These are phyloP conservation scores for Colletotrichum lindemuthianum DNA, from an alignment of 2,329 filamentous ascomycete genomes.

Conservation along the genomic window DNA sequence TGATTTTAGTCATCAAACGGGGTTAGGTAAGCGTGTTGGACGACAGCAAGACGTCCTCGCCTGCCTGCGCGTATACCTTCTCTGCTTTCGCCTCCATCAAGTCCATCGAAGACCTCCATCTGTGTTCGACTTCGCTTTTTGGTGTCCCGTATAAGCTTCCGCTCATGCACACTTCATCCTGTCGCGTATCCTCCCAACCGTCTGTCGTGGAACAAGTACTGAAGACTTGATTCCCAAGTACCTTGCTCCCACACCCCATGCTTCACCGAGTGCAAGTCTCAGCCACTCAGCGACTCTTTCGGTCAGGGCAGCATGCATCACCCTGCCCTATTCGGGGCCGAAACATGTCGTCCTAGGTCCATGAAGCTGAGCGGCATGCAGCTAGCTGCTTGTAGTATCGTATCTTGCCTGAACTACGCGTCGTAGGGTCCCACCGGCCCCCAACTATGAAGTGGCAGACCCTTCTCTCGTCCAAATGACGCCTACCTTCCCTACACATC, in stretches of 20 bases:
- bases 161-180: neutral
- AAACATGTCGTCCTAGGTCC: conserved; percentile 24
- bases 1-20: too few relatives aligned
- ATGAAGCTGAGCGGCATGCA: conserved; percentile 17
- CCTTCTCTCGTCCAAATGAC: too few relatives aligned
- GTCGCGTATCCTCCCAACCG: neutral
- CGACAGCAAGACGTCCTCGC: too few relatives aligned
- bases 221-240: conserved; percentile 19
- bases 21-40: too few relatives aligned
- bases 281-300: conserved; percentile 27
- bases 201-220: conserved; percentile 21
- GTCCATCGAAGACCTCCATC: too few relatives aligned
- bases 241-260: conserved; percentile 9
- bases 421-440: conserved; percentile 9
- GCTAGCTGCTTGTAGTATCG: conserved; percentile 18
- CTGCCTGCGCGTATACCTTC: too few relatives aligned
- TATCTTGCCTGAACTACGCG: conserved; percentile 11
- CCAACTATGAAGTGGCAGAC: neutral
- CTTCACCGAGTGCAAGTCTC: conserved; percentile 30
- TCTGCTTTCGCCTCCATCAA: too few relatives aligned
- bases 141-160: neutral
- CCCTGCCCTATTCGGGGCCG: conserved; percentile 27
- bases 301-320: conserved; percentile 28
- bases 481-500: too few relatives aligned
- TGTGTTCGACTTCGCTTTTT: too few relatives aligned